Conservation (phyloP, 1,139 yeast species). For the Pichia sp. region DNA sequence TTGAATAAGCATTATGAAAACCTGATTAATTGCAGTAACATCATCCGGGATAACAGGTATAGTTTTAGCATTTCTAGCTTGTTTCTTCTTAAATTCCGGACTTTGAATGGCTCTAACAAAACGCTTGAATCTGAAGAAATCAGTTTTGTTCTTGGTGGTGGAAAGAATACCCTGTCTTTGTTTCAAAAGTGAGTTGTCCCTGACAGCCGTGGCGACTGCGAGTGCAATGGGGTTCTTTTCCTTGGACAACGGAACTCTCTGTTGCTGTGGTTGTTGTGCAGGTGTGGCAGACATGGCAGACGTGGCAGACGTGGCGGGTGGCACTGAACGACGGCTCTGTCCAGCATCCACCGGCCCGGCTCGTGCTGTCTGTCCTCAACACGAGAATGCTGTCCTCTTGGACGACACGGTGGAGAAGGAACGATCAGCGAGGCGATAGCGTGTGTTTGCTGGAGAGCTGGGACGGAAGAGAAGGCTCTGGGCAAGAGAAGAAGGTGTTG, state of each 20-base stretch:
- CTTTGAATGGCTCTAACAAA: slow-evolving; percentile 71
- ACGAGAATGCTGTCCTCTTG: too few relatives aligned
- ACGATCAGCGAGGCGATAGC: too few relatives aligned
- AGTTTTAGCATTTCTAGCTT: slow-evolving; percentile 37
- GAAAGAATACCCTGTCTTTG: slow-evolving; percentile 69
- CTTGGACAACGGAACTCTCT: slow-evolving; percentile 21
- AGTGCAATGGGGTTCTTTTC: slow-evolving; percentile 39
- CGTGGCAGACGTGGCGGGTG: neutral
- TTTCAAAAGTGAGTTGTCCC: slow-evolving; percentile 60
- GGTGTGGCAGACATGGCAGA: neutral
- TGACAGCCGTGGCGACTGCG: slow-evolving; percentile 65
- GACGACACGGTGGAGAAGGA: too few relatives aligned
- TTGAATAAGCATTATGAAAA: slow-evolving; percentile 64
- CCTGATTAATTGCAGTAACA: slow-evolving; percentile 50
- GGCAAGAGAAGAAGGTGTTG: too few relatives aligned
- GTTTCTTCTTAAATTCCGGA: slow-evolving; percentile 59
- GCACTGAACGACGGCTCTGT: too few relatives aligned
- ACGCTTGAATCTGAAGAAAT: slow-evolving; percentile 84
- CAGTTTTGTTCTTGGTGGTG: slow-evolving; percentile 55
- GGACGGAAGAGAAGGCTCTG: too few relatives aligned
- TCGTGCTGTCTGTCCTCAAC: too few relatives aligned
- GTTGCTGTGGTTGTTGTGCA: slow-evolving; percentile 14
- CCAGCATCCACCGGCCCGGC: too few relatives aligned
- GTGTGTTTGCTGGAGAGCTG: too few relatives aligned
- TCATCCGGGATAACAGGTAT: slow-evolving; percentile 49